A percentile compares a stretch with the other conserved stretches of the same genome.
These are phyloP conservation scores for Solanum sitiens DNA, from an alignment of 257 asterid genomes.

Conservation along the genomic window DNA sequence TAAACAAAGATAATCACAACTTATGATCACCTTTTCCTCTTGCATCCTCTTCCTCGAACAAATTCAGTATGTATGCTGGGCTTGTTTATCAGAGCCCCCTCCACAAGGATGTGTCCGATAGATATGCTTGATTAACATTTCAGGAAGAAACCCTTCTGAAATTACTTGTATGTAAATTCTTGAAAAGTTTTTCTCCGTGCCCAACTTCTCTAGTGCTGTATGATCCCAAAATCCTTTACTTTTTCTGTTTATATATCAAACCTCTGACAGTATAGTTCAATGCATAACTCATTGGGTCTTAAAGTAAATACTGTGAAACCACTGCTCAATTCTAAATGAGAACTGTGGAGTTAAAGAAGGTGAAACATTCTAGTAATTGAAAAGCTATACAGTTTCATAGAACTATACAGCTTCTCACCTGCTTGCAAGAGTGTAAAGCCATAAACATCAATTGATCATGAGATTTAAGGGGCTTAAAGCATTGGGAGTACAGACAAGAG, in stretches of 20 bases:
- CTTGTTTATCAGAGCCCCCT: not conserved
- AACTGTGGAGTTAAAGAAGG: not conserved
- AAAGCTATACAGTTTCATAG: not conserved
- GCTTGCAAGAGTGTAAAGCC: not conserved
- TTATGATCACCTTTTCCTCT: not conserved
- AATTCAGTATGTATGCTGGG: not conserved
- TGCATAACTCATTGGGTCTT: not conserved
- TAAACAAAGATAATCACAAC: not conserved
- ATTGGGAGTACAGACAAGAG: not conserved
- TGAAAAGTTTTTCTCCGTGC: not conserved
- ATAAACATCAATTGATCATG: not conserved
- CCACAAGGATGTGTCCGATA: not conserved
- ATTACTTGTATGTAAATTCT: not conserved
- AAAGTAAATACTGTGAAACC: not conserved
- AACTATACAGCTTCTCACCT: not conserved
- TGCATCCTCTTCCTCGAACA: not conserved
- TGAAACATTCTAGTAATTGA: not conserved
- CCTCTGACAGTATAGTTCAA: not conserved
- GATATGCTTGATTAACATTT: not conserved
- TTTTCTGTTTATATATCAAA: not conserved
- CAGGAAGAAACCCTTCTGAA: not conserved
- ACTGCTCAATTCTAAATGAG: not conserved
- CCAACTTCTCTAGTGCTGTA: not conserved
- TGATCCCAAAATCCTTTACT: not conserved
- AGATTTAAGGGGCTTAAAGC: not conserved